Base-by-base conservation (phyloP, 179 eudicot genomes). In the Spergularia azorica region DNA sequence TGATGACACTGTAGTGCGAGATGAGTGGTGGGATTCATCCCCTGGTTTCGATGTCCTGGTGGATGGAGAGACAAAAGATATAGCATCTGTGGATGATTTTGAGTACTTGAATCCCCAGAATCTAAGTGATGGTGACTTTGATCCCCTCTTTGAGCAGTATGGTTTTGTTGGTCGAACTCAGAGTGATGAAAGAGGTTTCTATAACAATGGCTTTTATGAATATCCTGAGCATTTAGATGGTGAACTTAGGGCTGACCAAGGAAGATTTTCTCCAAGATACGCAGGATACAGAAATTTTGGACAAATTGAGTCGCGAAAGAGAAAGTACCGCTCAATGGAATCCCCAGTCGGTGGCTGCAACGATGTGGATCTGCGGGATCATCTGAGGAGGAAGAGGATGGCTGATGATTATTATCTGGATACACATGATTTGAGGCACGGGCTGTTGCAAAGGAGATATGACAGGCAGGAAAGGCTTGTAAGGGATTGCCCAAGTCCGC, bases 21-120 rank as follows among this genome's bases (percentile, higher is more conserved):
- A 85, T 76, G 87, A 85, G 75, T 80, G 85, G 85, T 83, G 82
- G 79, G 94, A 87, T 75, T 87, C 96, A 18, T 85, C 92, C 46
- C 90, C 91, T n/a, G 92, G 89, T 18, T 87, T 88, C 77, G 94
- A 92, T 84, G 90, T 86, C 67, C 87, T 90, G 76, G 91, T 90
- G 61, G 90, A 85, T 70, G 87, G 83, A 75, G 48, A 67, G 63
- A 64, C 80, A 52, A 87, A 83, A 71, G 76, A 63, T 36, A 4
- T 84, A 71, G 85, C n/a, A 20, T 80, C 73, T 79, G 88, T 83
- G 84, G 82, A 84, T 80, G 90, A 83, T 73, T 72, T 72, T 20
- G 86, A 73, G 17, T 76, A 75, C 80, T 21, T 84, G 72, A 71
- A 75, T 17, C 63, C 76, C 73, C 74, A 66, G 83, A 87, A 78